Evolutionary conservation across 768 basidiomycete genomes (phyloP).

Genomic region (Macrolepiota albuminosa): DNA sequence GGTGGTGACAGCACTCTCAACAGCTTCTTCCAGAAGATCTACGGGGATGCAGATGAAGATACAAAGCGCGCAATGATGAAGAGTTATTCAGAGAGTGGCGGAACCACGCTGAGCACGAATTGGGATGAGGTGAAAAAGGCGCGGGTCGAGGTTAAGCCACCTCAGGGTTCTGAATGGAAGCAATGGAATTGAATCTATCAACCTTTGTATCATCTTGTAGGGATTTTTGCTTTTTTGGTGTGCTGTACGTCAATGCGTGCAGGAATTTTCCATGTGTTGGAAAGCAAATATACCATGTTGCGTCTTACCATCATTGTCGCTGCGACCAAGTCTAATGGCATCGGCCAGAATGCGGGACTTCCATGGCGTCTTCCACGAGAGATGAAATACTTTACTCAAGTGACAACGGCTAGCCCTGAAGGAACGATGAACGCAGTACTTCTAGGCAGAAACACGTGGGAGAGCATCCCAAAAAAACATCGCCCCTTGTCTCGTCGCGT

Average conservation of each 20-base stretch:
- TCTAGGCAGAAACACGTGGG: constrained; percentile 98
- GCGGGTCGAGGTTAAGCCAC: constrained; percentile 75
- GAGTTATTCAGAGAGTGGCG: constrained; percentile 92
- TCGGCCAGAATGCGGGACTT: constrained; percentile 69
- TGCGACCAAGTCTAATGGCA: constrained; percentile 82
- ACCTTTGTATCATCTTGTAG: not conserved
- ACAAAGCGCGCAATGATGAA: constrained; percentile 97
- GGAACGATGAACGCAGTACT: constrained; percentile 68
- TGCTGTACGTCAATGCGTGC: not conserved
- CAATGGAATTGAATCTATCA: constrained; percentile 51
- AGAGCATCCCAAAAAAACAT: constrained; percentile 85
- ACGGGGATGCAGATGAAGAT: constrained; percentile 85
- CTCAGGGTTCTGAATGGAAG: constrained; percentile 80
- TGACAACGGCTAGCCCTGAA: constrained; percentile 58
- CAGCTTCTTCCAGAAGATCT: constrained; percentile 88
- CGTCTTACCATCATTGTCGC: constrained; percentile 90
- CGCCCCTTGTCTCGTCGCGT: constrained; percentile 70
- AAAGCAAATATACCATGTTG: constrained; percentile 35
- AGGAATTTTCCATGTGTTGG: not conserved
- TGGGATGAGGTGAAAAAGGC: constrained; percentile 84
- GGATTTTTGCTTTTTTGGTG: not conserved
- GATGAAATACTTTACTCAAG: constrained; percentile 88
- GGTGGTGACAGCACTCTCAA: constrained; percentile 88
- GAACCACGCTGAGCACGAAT: constrained; percentile 93
- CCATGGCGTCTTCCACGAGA: constrained; percentile 91